Conservation (phyloP, 2,329 filamentous ascomycete genomes). For the Monilinia aucupariae region DNA sequence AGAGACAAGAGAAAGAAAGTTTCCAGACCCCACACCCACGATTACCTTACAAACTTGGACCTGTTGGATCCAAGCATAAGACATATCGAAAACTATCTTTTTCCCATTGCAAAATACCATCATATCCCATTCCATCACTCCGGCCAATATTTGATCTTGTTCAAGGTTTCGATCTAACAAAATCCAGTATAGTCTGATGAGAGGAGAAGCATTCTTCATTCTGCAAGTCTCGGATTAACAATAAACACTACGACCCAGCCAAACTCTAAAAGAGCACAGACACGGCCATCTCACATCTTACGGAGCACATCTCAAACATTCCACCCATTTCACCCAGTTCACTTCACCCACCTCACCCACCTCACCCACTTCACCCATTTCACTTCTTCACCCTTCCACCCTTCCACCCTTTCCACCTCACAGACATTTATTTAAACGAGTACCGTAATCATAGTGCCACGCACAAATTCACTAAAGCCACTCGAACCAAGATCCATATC, state of each 20-base stretch:
- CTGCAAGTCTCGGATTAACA: not conserved
- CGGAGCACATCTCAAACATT: too few species aligned
- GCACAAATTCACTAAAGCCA: not conserved
- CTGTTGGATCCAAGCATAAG: not conserved
- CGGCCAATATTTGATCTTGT: not conserved
- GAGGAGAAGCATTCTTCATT: not conserved
- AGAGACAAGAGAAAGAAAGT: not conserved
- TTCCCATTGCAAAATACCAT: not conserved
- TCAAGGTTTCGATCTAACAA: not conserved
- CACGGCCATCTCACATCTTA: not conserved
- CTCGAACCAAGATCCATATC: too few species aligned
- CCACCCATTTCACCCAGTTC: too few species aligned
- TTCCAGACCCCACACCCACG: not conserved
- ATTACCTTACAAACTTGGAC: not conserved
- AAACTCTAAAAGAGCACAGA: conserved; percentile 12
- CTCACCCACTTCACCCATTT: too few species aligned
- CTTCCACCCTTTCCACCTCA: too few species aligned
- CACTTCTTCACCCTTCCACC: too few species aligned
- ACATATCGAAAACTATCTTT: not conserved
- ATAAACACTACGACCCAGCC: not conserved
- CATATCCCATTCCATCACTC: not conserved
- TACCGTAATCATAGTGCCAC: not conserved
- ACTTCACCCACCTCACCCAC: too few species aligned
- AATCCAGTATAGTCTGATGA: not conserved
- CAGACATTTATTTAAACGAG: too few species aligned